Conservation (phyloP, 2,329 filamentous ascomycete genomes). For the Parascedosporium putredinis region DNA sequence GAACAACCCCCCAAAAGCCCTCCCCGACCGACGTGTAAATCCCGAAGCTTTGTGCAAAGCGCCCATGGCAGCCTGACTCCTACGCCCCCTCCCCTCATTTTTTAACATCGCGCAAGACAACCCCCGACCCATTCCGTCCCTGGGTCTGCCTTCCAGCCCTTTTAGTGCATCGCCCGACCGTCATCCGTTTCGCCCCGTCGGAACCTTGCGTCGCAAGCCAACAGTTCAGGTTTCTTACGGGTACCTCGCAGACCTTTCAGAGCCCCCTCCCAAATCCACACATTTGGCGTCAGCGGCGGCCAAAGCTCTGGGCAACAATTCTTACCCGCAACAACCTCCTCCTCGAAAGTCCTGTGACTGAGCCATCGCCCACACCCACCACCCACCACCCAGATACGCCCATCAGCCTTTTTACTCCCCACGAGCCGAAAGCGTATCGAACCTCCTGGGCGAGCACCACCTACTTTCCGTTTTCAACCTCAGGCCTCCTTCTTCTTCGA, state of each 20-base stretch:
- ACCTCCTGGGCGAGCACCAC: no score
- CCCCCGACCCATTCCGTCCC: neutral
- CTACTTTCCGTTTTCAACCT: neutral
- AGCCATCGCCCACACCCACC: neutral
- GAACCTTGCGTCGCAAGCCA: slow-evolving; percentile 4
- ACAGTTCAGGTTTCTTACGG: neutral
- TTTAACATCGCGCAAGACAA: neutral
- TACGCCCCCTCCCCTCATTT: no score
- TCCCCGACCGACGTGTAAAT: neutral
- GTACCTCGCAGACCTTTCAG: neutral
- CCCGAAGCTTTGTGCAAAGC: neutral
- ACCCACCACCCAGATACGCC: no score
- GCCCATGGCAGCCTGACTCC: neutral
- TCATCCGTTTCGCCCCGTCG: neutral
- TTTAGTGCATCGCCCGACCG: neutral
- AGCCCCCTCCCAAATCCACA: neutral
- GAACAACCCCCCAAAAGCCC: no score
- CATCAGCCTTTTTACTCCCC: no score
- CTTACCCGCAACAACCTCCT: neutral
- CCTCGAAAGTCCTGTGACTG: neutral
- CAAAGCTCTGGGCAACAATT: neutral
- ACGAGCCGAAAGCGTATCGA: no score
- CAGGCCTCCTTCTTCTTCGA: neutral
- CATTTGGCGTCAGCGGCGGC: neutral
- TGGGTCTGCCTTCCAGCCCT: neutral